Evolutionary conservation across 208 protist species (phyloP).

Genomic region (Wallacemonas rigidus): DNA sequence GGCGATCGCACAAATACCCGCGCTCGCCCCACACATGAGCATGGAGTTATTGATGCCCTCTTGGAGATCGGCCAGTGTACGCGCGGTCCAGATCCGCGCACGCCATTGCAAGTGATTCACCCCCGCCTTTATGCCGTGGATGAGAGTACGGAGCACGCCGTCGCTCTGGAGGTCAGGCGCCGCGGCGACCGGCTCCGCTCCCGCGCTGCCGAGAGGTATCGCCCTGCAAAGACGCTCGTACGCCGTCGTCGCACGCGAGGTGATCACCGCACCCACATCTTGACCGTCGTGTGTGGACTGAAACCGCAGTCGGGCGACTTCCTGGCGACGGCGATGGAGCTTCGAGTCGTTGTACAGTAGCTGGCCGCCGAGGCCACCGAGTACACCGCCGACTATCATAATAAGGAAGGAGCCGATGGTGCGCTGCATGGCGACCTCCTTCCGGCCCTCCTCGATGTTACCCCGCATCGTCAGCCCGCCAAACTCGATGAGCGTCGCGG

Average conservation of each 20-base stretch:
- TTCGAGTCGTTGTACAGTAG: conserved; percentile 58
- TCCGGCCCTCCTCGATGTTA: conserved; percentile 27
- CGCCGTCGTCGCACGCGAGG: neutral
- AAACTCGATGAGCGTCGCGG: conserved; percentile 52
- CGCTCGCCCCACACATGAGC: conserved; percentile 67
- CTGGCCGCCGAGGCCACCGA: conserved; percentile 64
- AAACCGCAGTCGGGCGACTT: conserved; percentile 4
- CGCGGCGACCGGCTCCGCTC: neutral
- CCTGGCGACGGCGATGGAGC: conserved; percentile 8
- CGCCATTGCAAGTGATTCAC: conserved; percentile 12
- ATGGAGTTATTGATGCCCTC: conserved; percentile 34
- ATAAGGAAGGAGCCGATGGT: conserved; percentile 48
- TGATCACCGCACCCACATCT: conserved; percentile 4
- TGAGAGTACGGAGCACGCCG: neutral
- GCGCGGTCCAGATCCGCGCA: conserved; percentile 22
- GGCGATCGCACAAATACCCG: conserved; percentile 48
- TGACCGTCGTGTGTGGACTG: conserved; percentile 8
- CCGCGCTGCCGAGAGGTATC: neutral
- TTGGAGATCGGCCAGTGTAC: conserved; percentile 28
- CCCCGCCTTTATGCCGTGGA: neutral
- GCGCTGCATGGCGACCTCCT: conserved; percentile 14
- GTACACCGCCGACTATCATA: conserved; percentile 43
- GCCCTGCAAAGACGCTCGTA: neutral
- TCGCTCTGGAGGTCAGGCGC: neutral
- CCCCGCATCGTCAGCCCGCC: conserved; percentile 28